A percentile compares a stretch with the other conserved stretches of the same genome.
These are phyloP conservation scores for Chaetomium olivaceum DNA, from an alignment of 2,329 filamentous ascomycete genomes.

Conservation along the genomic window DNA sequence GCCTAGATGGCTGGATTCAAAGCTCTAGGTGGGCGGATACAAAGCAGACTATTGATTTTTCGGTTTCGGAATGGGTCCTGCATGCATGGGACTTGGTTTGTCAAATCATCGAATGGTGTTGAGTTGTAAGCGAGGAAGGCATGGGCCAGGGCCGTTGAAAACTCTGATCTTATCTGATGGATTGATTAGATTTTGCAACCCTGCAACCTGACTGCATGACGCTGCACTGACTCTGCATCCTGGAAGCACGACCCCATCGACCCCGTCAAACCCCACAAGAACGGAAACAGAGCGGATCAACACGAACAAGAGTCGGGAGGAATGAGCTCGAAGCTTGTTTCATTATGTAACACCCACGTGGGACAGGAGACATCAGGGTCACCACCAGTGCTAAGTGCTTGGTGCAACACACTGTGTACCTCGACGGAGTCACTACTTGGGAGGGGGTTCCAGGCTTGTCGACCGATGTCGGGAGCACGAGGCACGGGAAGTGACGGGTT, in stretches of 20 bases:
- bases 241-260: too few relatives aligned
- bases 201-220: background rate
- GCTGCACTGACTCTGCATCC: too few relatives aligned
- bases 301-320: background rate
- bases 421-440: too few relatives aligned
- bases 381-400: slow-evolving; percentile 3
- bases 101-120: background rate
- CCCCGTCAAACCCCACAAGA: background rate
- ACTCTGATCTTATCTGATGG: slow-evolving; percentile 27
- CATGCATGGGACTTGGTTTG: background rate
- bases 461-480: slow-evolving; percentile 1
- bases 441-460: too few relatives aligned
- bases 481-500: too few relatives aligned
- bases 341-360: slow-evolving; percentile 1
- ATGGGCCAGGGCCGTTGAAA: background rate
- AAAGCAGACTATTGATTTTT: background rate
- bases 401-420: slow-evolving; percentile 11
- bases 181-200: slow-evolving; percentile 24
- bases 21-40: slow-evolving; percentile 25
- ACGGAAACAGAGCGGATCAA: background rate
- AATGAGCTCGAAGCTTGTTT: background rate
- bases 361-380: background rate
- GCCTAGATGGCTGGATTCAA: slow-evolving; percentile 33
- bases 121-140: slow-evolving; percentile 14
- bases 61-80: background rate